phyloP scores from a whole-genome alignment of 495 filamentous ascomycete genomes.

The Aspergillus cavernicola region DNA sequence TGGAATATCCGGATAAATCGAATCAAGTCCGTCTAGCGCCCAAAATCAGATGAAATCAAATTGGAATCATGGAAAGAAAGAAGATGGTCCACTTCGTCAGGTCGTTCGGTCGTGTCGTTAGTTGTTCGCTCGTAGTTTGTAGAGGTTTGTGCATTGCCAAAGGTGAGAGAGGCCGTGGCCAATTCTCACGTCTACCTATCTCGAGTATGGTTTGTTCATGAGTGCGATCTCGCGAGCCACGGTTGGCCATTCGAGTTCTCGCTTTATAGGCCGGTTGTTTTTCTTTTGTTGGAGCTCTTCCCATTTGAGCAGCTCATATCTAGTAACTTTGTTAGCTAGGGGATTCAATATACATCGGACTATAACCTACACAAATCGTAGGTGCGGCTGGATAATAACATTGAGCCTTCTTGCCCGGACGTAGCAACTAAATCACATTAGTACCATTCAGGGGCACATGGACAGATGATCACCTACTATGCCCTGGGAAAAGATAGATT shows the following conservation, averaged over 20 bases:
- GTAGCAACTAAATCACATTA: conserved; percentile 62
- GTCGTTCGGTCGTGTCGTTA: conserved; percentile 14
- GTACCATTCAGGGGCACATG: neutral
- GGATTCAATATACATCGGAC: too few species aligned
- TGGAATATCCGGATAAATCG: too few species aligned
- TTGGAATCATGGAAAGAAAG: conserved; percentile 9
- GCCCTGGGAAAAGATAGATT: conserved; percentile 84
- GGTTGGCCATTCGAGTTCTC: conserved; percentile 88
- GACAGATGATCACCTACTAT: conserved; percentile 53
- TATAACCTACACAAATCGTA: conserved; percentile 58
- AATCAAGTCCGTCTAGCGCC: conserved; percentile 16
- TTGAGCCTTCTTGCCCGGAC: conserved; percentile 85
- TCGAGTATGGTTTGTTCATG: conserved; percentile 88
- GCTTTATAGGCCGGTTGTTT: conserved; percentile 45
- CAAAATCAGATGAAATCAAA: conserved; percentile 7
- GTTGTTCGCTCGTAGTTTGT: neutral
- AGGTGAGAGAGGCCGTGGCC: neutral
- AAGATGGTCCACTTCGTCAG: conserved; percentile 3
- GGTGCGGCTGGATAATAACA: conserved; percentile 68
- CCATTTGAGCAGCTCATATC: conserved; percentile 82
- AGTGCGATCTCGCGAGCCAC: conserved; percentile 86
- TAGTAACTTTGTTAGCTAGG: conserved; percentile 19
- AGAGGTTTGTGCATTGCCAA: neutral
- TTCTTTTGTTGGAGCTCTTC: conserved; percentile 63
- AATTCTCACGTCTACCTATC: conserved; percentile 7